Evolutionary conservation across 495 filamentous ascomycete genomes (phyloP).

Genomic region (Talaromyces wortmannii): DNA sequence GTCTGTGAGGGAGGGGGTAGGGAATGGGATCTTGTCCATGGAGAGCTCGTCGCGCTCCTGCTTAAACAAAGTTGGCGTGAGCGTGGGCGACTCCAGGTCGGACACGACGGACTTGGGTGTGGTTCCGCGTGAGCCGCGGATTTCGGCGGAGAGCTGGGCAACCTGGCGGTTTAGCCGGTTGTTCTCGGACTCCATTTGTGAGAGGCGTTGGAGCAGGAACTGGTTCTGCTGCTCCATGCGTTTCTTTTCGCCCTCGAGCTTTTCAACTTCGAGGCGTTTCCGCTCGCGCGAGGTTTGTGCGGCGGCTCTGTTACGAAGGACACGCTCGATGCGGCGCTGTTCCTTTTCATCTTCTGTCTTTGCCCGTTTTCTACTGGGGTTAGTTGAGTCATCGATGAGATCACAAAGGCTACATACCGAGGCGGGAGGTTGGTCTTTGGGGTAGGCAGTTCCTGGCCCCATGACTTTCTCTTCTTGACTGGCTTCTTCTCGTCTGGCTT

Average conservation of each 20-base stretch:
- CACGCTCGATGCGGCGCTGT: conserved; percentile 93
- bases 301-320: conserved; percentile 90
- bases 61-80: conserved; percentile 46
- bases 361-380: conserved; percentile 70
- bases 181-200: conserved; percentile 59
- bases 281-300: conserved; percentile 94
- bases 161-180: conserved; percentile 58
- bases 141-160: conserved; percentile 53
- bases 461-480: conserved; percentile 95
- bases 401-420: conserved; percentile 49
- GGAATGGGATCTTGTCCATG: conserved; percentile 41
- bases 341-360: conserved; percentile 99
- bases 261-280: conserved; percentile 90
- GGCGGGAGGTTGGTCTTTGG: conserved; percentile 96
- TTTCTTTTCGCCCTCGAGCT: conserved; percentile 69
- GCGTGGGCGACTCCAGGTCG: conserved; percentile 34
- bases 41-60: conserved; percentile 46
- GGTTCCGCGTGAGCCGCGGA: conserved; percentile 41
- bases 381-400: conserved; percentile 5
- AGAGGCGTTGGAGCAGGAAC: conserved; percentile 58
- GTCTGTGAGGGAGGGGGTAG: conserved; percentile 40
- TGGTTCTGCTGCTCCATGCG: conserved; percentile 61
- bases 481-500: conserved; percentile 64
- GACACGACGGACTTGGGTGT: conserved; percentile 32
- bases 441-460: conserved; percentile 94